phyloP scores from a whole-genome alignment of 495 filamentous ascomycete species.

The Aspergillus bertholletiae region DNA sequence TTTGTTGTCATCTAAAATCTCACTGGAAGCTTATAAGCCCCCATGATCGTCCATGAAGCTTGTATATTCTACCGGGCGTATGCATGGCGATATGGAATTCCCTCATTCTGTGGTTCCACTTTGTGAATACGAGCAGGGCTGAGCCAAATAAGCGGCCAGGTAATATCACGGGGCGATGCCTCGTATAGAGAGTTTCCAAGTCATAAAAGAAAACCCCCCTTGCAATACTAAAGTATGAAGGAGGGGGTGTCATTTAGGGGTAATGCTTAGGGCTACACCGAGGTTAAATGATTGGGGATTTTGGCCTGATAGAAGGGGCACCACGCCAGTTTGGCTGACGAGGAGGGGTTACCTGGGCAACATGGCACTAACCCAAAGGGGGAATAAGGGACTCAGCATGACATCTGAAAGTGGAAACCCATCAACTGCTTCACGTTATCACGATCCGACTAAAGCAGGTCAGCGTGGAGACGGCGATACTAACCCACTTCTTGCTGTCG shows the following conservation, averaged over 20 bases:
- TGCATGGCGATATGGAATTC: neutral
- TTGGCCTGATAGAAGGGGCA: slow-evolving; percentile 1
- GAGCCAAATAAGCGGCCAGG: neutral
- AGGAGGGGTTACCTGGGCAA: slow-evolving; percentile 16
- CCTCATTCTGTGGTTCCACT: neutral
- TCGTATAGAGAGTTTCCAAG: neutral
- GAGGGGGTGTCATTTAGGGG: neutral
- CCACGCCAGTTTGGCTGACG: slow-evolving; percentile 3
- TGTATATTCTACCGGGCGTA: neutral
- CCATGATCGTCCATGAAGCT: neutral
- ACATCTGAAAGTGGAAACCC: slow-evolving; percentile 1
- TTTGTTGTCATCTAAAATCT: neutral
- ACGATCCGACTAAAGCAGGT: neutral
- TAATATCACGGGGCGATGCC: neutral
- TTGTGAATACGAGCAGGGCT: slow-evolving; percentile 19
- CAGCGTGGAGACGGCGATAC: neutral
- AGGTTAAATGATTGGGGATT: neutral
- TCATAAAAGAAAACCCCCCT: neutral
- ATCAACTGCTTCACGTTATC: neutral
- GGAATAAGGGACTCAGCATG: neutral
- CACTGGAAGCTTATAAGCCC: neutral
- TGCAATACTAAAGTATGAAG: neutral
- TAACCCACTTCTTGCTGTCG: neutral
- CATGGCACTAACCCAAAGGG: slow-evolving; percentile 3
- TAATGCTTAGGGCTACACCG: neutral